Conservation (phyloP, 2,329 filamentous ascomycete species). For the Epichloe gansuensis region DNA sequence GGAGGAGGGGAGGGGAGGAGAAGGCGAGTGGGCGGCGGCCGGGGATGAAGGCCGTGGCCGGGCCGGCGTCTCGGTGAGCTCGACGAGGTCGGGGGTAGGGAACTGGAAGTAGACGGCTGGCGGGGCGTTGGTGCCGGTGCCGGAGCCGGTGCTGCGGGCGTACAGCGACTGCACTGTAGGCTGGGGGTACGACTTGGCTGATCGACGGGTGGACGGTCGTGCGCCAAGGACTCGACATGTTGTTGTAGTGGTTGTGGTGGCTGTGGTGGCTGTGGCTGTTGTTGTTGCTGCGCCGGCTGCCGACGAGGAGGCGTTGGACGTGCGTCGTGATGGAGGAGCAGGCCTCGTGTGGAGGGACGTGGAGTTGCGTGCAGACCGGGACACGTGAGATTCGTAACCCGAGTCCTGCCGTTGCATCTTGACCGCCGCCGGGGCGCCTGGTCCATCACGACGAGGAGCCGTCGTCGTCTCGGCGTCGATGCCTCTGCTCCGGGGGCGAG, state of each 20-base stretch:
- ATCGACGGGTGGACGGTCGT: slow-evolving; percentile 30
- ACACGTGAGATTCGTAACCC: slow-evolving; percentile 41
- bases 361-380: slow-evolving; percentile 24
- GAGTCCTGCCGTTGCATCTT: slow-evolving; percentile 46
- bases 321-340: slow-evolving; percentile 19
- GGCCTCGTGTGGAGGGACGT: slow-evolving; percentile 17
- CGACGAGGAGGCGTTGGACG: slow-evolving; percentile 21
- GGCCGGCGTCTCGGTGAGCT: slow-evolving; percentile 10
- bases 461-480: slow-evolving; percentile 9
- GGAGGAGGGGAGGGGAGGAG: slow-evolving; percentile 42
- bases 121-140: slow-evolving; percentile 14
- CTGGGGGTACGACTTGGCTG: slow-evolving; percentile 24
- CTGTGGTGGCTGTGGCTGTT: slow-evolving; percentile 7
- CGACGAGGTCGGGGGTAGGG: slow-evolving; percentile 29
- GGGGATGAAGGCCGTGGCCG: neutral
- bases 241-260: slow-evolving; percentile 1
- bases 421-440: slow-evolving; percentile 15
- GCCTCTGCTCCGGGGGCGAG: slow-evolving; percentile 7
- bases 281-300: slow-evolving; percentile 10
- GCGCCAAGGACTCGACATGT: slow-evolving; percentile 20
- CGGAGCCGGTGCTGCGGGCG: slow-evolving; percentile 19
- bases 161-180: slow-evolving; percentile 21
- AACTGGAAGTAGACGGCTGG: slow-evolving; percentile 37
- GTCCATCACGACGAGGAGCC: too few species aligned
- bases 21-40: slow-evolving; percentile 20